phyloP scores from a whole-genome alignment of 768 basidiomycete species.

The Pleurotus sapidus region DNA sequence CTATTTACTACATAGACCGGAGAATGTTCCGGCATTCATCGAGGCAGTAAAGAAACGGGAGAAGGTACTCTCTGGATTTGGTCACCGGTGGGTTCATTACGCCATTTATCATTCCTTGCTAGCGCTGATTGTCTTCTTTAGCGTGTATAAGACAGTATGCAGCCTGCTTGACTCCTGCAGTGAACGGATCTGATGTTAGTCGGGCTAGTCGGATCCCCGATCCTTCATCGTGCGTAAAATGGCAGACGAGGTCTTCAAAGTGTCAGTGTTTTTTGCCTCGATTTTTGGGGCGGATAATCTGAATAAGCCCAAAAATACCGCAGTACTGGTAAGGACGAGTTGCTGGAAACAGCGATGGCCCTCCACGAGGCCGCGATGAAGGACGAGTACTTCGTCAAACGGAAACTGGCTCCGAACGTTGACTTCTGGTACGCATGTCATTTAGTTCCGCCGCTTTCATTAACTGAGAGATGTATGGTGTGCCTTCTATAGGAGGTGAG shows the following conservation, averaged over 20 bases:
- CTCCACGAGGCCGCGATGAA: conserved; percentile 87
- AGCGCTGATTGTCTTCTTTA: conserved; percentile 13
- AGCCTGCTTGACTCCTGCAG: not conserved
- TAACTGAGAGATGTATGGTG: too few species aligned
- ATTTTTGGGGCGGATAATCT: not conserved
- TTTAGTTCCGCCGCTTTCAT: too few species aligned
- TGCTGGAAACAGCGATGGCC: conserved; percentile 87
- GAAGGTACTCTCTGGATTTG: conserved; percentile 87
- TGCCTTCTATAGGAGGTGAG: conserved; percentile 49
- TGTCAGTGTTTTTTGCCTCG: conserved; percentile 42
- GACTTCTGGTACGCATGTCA: conserved; percentile 71
- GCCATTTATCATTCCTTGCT: too few species aligned
- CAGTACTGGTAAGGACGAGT: conserved; percentile 82
- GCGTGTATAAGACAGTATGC: conserved; percentile 73
- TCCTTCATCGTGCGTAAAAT: conserved; percentile 89
- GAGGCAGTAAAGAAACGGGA: conserved; percentile 87
- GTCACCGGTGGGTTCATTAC: conserved; percentile 59
- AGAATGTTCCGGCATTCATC: conserved; percentile 82
- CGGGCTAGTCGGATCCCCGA: conserved; percentile 76
- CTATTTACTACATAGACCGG: conserved; percentile 45
- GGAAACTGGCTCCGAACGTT: conserved; percentile 85
- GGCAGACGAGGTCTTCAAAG: conserved; percentile 88
- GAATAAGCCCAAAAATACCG: not conserved
- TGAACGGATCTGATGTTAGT: conserved; percentile 7
- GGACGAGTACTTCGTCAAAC: conserved; percentile 84